These are phyloP conservation scores for Bathelium albidoporum DNA, from an alignment of 495 filamentous ascomycete species.

Conservation along the genomic window DNA sequence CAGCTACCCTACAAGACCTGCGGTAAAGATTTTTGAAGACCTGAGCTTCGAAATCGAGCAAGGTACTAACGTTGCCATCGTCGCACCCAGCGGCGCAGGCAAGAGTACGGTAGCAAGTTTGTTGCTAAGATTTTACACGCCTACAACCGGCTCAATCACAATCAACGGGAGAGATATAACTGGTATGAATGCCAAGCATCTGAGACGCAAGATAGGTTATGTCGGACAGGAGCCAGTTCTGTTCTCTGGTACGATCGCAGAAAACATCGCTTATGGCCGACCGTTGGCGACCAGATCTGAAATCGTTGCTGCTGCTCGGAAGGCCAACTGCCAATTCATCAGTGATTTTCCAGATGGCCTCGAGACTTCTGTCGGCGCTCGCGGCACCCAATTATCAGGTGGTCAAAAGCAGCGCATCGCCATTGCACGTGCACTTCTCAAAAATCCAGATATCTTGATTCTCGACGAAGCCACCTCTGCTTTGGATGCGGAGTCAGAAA, in stretches of 20 bases:
- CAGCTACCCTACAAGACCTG: conserved; percentile 30
- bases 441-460: conserved; percentile 92
- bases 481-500: conserved; percentile 95
- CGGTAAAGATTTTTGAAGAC: conserved; percentile 80
- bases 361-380: conserved; percentile 84
- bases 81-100: conserved; percentile 87
- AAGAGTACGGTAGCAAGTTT: conserved; percentile 90
- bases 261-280: conserved; percentile 92
- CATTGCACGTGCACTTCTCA: conserved; percentile 87
- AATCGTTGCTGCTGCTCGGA: conserved; percentile 75
- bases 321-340: conserved; percentile 97
- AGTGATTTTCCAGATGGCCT: conserved; percentile 92
- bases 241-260: conserved; percentile 89
- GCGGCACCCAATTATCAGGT: conserved; percentile 87
- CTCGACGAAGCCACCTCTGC: conserved; percentile 73
- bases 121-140: conserved; percentile 81
- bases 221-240: conserved; percentile 93
- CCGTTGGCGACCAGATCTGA: conserved; percentile 67
- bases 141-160: conserved; percentile 62
- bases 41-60: conserved; percentile 85
- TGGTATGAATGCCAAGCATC: conserved; percentile 82
- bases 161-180: conserved; percentile 80
- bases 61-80: conserved; percentile 89
- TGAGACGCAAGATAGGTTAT: conserved; percentile 89
- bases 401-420: conserved; percentile 98